Evolutionary conservation across 495 filamentous ascomycete species (phyloP), one percentile per base, ranked within the genome.

Genomic region (Hypoxylon intermedium): DNA sequence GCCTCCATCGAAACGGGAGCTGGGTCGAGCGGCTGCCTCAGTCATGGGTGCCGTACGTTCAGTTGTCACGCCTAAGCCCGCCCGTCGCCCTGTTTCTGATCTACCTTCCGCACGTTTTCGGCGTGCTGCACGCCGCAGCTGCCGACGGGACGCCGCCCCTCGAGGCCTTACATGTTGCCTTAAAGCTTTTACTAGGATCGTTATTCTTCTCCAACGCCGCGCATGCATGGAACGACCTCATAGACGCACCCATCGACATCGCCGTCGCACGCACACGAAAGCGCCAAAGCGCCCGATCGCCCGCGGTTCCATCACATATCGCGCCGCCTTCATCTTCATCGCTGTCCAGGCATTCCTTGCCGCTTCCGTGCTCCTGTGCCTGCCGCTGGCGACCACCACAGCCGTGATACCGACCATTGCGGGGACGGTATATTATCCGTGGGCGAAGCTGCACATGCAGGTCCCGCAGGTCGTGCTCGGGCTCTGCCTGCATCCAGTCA

Each of bases 211-310:
- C 63, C 41, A 74, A 72, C 53, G 70, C 71, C 2, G 62, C 60
- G 0, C 68, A 72, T 56, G 66, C 63, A 5, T 77, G 73, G 73
- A 75, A 78, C 55, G 75, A 77, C 53, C 53, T 74, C 12, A 43
- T 75, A 46, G 74, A 78, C 48, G 66, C 67, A 6, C 60, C 61
- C 5, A 43, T 76, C 15, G 75, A 78, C 56, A 45, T 77, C 18
- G 43, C 51, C 1, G 72, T 74, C 15, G 73, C 71, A 6, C 40
- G 53, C 11, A 59, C 24, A 26, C 24, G 24, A 26, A 26, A 7
- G n/a, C n/a, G n/a, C n/a, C n/a, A n/a, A 26, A 49, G 19, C 65
- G 75, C 1, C 75, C 75, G 9, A 72, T 78, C 31, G 57, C 72
- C 0, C 60, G 74, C 5, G 72, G 74, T 12, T 70, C 68, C 6